Percentiles rank a stretch among this genome's conserved stretches.
phyloP scores from a whole-genome alignment of 441 rosid species.

The Adansonia grandidieri region DNA sequence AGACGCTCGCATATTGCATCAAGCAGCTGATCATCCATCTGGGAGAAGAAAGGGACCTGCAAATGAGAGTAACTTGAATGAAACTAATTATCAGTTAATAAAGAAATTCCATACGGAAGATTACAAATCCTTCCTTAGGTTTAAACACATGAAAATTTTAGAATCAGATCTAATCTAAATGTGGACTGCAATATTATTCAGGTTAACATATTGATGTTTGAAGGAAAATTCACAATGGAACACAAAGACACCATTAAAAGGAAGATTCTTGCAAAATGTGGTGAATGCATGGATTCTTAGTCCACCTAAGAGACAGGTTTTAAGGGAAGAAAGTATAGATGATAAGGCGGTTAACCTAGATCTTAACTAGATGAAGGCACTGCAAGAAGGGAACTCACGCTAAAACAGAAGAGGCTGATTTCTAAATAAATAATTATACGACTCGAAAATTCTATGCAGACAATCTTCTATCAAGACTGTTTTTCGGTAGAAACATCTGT shows the following conservation, averaged over 20 bases:
- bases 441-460: not conserved
- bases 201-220: not conserved
- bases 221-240: not conserved
- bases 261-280: slow-evolving; percentile 16
- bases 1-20: slow-evolving; percentile 89
- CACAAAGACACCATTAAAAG: not conserved
- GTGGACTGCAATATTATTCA: not conserved
- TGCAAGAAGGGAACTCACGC: not conserved
- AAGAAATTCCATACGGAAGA: not conserved
- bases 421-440: not conserved
- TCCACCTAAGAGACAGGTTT: not conserved
- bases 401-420: not conserved
- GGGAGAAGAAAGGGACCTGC: slow-evolving; percentile 96
- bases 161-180: not conserved
- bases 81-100: not conserved
- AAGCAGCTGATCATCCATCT: slow-evolving; percentile 91
- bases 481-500: not conserved
- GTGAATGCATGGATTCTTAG: not conserved
- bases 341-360: not conserved
- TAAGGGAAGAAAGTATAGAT: not conserved
- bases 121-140: not conserved
- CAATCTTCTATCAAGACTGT: not conserved
- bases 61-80: slow-evolving; percentile 21
- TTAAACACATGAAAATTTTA: not conserved
- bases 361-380: not conserved